These are phyloP conservation scores for Pharus latifolius DNA, from an alignment of 176 grass and related monocot genomes.

Conservation along the genomic window DNA sequence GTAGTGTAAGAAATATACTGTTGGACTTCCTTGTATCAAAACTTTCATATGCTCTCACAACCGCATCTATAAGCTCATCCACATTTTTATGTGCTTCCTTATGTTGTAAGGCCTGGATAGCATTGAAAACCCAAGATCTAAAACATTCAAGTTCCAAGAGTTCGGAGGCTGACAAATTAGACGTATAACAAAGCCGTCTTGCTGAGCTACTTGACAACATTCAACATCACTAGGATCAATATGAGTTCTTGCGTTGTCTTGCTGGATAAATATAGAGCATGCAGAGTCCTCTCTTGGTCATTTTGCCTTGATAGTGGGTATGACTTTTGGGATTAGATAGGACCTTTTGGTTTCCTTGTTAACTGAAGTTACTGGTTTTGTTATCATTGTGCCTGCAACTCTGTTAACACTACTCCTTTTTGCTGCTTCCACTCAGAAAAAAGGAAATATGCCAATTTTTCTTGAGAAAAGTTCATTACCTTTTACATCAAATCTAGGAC, in stretches of 20 bases:
- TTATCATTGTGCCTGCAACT: background rate
- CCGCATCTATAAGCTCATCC: too few species aligned
- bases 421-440: background rate
- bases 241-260: background rate
- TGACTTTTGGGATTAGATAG: background rate
- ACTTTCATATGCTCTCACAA: too few species aligned
- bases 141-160: too few species aligned
- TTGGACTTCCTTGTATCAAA: too few species aligned
- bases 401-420: background rate
- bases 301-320: background rate
- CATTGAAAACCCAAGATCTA: too few species aligned
- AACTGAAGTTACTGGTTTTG: background rate
- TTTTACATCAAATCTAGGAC: background rate
- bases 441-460: background rate
- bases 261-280: background rate
- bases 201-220: background rate
- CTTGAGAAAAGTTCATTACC: background rate
- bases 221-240: background rate
- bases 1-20: too few species aligned
- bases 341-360: background rate
- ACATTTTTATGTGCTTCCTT: too few species aligned
- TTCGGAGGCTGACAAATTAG: too few species aligned
- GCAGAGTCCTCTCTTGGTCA: background rate
- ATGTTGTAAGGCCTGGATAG: too few species aligned
- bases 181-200: background rate